Base-by-base conservation (phyloP, 1,139 yeast species). In the Yamadazyma oceani region DNA sequence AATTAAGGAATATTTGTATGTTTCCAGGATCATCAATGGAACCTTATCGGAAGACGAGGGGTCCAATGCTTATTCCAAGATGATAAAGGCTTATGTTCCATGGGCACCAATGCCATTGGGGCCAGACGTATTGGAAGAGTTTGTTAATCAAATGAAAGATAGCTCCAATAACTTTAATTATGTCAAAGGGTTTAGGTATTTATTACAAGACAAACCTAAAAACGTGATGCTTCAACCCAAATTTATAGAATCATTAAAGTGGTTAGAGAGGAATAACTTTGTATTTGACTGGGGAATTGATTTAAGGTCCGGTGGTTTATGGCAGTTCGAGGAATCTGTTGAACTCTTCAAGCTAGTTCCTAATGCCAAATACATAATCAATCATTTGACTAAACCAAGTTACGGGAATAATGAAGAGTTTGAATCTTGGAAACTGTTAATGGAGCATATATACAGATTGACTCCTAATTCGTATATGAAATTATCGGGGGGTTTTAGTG, bases 241-340 rank as follows among this genome's bases (percentile, higher is more conserved):
- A 5, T 60, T 67, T 37, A 46, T 57, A 15, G 60, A 58, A 5
- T 51, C 62, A 0, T 38, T 69, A 17, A 50, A 60, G 8, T 64
- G 63, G 61, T 38, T 69, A 9, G 62, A 57, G 3, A 40, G 43
- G 2, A 34, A 55, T 5, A 48, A 54, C 12, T 58, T 45, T 27
- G 53, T 53, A 1, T 69, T 68, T 43, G 75, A 69, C 34, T 48
- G 69, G 40, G 75, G 75, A 4, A 62, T 69, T 29, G 74, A 69
- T 45, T 44, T 62, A 31, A 58, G 63, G 31, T 47, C 54, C 14
- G 60, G 59, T 2, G 74, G 75, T 0, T 21, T 56, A n/a, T 58
- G 66, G 62, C 75, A 69, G 45, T 53, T 64, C 17, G 56, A 58
- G 26, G 73, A 69, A 43, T 54, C 66, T 11, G 39, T 34, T 14